A percentile compares a stretch with the other conserved stretches of the same genome.
Evolutionary conservation across 257 asterid genomes (phyloP).

Genomic region (Rauvolfia tetraphylla): DNA sequence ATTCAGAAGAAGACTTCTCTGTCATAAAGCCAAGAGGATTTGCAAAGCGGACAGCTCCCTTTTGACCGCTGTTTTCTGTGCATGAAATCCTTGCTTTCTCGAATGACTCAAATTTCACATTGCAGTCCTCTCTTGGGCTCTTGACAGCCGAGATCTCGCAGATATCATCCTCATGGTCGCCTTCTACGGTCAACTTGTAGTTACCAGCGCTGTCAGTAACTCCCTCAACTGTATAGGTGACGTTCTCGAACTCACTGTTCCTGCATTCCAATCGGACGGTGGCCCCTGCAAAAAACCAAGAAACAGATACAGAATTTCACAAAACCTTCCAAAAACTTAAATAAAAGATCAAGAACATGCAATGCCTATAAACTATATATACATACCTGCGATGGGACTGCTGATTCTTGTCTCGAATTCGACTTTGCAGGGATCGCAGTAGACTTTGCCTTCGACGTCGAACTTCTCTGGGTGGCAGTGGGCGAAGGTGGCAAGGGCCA

Average conservation of each 20-base stretch:
- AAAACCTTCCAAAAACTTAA: background rate
- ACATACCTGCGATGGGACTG: constrained; percentile 20
- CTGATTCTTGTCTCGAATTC: constrained; percentile 25
- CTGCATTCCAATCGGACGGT: constrained; percentile 35
- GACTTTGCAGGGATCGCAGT: constrained; percentile 40
- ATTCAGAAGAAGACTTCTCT: background rate
- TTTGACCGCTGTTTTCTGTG: constrained; percentile 34
- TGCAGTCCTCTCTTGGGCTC: constrained; percentile 35
- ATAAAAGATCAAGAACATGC: background rate
- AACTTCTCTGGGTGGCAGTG: constrained; percentile 14
- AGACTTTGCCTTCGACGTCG: constrained; percentile 30
- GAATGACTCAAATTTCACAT: background rate
- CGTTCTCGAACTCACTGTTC: background rate
- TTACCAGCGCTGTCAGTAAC: constrained; percentile 21
- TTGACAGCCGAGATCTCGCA: constrained; percentile 31
- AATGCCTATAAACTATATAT: too few relatives aligned
- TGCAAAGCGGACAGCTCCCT: constrained; percentile 21
- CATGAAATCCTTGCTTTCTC: constrained; percentile 22
- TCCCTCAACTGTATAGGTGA: constrained; percentile 17
- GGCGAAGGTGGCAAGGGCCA: constrained; percentile 24
- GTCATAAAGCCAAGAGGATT: constrained; percentile 42
- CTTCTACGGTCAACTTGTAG: constrained; percentile 25
- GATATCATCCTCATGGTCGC: constrained; percentile 42
- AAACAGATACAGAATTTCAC: background rate
- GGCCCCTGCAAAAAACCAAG: constrained; percentile 21